Base-by-base conservation (phyloP, 73 alveolate species). In the Paramecium sexaurelia region DNA sequence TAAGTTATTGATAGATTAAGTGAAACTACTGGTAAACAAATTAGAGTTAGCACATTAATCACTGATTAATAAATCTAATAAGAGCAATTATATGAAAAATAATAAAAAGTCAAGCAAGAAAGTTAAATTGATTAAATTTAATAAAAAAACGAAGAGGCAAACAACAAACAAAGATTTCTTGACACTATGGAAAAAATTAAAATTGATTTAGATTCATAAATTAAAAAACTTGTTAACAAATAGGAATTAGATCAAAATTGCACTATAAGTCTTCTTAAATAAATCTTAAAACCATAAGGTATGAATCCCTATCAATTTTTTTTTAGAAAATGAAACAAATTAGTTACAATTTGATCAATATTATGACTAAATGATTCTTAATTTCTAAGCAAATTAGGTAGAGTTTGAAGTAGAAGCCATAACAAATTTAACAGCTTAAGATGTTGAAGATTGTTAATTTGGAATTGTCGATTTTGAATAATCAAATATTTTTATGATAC, bases 351-450 rank as follows among this genome's bases (percentile, higher is more conserved):
- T 20, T 26, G 90, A 78, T 78, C 22, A 78, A 78, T 78, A 78
- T 41, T 78, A 78, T 20, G 90, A 78, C 5, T 71, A 9, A 17
- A 78, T 78, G 90, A 22, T 41, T 9, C 55, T 78, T n/a, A 22
- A 26, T 33, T 41, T 41, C 29, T 43, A 41, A 39, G 68, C 90
- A 78, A 78, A 78, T 45, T 41, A 78, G 41, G 68, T 78, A 9
- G 90, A 78, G 41, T 78, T 78, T 78, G 90, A 78, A 39, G 90
- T 78, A 17, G 90, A 78, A 45, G 90, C 75, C 17, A 78, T 78
- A 3, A 78, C 75, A 2, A 78, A 45, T 17, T 24, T 78, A 41
- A 43, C 90, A 36, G 27, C 43, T 8, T 17, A 78, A 22, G 90
- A 78, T 40, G 43, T 78, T 40, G 90, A 78, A 29, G 90, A 78